These are phyloP conservation scores for Hawksworthiomyces lignivorus DNA, from an alignment of 2,329 filamentous ascomycete species.

Conservation along the genomic window DNA sequence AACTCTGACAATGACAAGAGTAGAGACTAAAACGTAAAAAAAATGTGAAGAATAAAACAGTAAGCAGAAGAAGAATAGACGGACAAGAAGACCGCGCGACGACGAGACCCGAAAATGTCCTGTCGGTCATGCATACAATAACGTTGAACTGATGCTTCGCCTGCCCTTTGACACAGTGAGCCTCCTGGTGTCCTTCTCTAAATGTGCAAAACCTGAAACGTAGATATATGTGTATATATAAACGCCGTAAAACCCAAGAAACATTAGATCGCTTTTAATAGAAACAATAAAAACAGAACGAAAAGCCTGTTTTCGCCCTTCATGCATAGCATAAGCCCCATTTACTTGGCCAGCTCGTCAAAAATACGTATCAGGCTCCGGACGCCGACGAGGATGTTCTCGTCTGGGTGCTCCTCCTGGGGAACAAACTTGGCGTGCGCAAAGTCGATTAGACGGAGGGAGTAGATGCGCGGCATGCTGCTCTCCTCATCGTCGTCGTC, in stretches of 20 bases:
- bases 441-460: slow-evolving; percentile 91
- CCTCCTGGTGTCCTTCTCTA: no score
- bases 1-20: no score
- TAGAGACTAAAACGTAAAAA: background rate
- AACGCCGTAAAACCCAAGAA: no score
- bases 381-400: slow-evolving; percentile 72
- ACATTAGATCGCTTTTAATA: no score
- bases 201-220: no score
- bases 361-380: slow-evolving; percentile 65
- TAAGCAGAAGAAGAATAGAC: background rate
- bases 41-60: background rate
- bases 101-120: no score
- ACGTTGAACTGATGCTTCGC: no score
- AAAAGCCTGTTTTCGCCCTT: background rate
- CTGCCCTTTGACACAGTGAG: no score
- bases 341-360: slow-evolving; percentile 46
- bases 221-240: no score
- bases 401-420: slow-evolving; percentile 75
- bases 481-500: slow-evolving; percentile 48
- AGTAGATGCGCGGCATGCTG: slow-evolving; percentile 58
- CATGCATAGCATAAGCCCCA: background rate
- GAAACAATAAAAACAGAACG: background rate
- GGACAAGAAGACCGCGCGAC: no score
- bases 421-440: slow-evolving; percentile 83
- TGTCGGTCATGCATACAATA: no score